Base-by-base conservation (phyloP, 768 basidiomycete species). In the Xerocomus spinulosus region DNA sequence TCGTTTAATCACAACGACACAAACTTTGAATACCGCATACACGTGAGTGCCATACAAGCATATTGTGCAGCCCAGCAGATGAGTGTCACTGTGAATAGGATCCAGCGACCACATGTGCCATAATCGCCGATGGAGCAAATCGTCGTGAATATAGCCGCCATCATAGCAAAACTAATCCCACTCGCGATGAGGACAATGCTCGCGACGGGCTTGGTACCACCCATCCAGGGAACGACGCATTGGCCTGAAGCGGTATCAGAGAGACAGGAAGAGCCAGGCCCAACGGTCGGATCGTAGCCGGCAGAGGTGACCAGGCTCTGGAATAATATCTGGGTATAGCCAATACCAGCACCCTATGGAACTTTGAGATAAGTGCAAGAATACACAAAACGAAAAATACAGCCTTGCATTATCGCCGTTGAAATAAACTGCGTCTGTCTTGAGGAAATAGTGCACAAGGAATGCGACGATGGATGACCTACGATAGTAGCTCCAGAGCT, bases 31-130 rank as follows among this genome's bases (percentile, higher is more conserved):
- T 5, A n/a, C 34, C 15, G 69, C 79, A 18, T 57, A 86, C 87
- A 70, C 0, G 85, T 87, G 18, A 92, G 71, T 17, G 78, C 73
- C 76, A 92, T 82, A 60, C 79, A 83, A 0, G 84, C 80, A 54
- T 84, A 92, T 57, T 90, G 87, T 3, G 87, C 78, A 1, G 69
- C 84, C 90, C 89, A 92, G 51, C 86, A 90, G 29, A 91, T 71
- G 36, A 80, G 66, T 0, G 89, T 92, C 8, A 84, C 62, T 15
- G 73, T 73, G 21, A 90, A 68, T 17, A 92, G 70, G 8, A 91
- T 63, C 86, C 87, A 91, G 12, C 84, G 79, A 17, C 87, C 87
- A 56, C 90, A 88, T 18, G 53, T 63, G 14, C 66, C 66, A 39
- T 67, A 69, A 35, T 67, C 66, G 8, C 56, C 67, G 4, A 57